Percentiles rank a stretch among this genome's conserved stretches.
phyloP scores from a whole-genome alignment of 73 alveolate species.

The Loxodes magnus region DNA sequence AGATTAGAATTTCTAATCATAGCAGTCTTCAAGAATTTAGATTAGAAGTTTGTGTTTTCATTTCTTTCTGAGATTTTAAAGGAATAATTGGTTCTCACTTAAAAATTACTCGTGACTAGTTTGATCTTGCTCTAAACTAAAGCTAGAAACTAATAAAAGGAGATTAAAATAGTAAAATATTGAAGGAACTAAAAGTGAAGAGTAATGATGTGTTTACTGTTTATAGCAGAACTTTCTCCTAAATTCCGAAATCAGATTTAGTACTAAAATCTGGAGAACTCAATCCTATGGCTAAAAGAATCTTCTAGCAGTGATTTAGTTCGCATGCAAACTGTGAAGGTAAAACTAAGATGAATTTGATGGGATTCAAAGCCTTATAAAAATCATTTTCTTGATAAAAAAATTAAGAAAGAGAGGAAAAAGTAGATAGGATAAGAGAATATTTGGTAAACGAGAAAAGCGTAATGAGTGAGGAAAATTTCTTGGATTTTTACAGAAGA shows the following conservation, averaged over 20 bases:
- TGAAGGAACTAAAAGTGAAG: slow-evolving; percentile 52
- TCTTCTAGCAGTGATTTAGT: slow-evolving; percentile 46
- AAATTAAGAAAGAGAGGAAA: slow-evolving; percentile 34
- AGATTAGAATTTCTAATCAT: slow-evolving; percentile 18
- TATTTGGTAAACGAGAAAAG: slow-evolving; percentile 45
- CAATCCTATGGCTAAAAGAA: slow-evolving; percentile 36
- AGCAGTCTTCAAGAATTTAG: slow-evolving; percentile 39
- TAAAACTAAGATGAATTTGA: slow-evolving; percentile 49
- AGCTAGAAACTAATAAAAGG: slow-evolving; percentile 47
- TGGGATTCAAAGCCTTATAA: slow-evolving; percentile 42
- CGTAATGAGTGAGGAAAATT: slow-evolving; percentile 31
- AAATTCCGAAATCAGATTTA: slow-evolving; percentile 12
- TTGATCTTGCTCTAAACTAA: slow-evolving; percentile 31
- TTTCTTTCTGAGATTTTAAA: slow-evolving; percentile 73
- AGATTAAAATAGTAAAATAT: slow-evolving; percentile 60
- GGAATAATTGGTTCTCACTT: slow-evolving; percentile 32
- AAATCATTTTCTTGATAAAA: slow-evolving; percentile 63
- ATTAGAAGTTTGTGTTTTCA: slow-evolving; percentile 35
- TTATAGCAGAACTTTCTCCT: slow-evolving; percentile 2
- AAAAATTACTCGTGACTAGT: slow-evolving; percentile 31
- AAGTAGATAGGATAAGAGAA: slow-evolving; percentile 34
- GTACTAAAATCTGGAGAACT: slow-evolving; percentile 10
- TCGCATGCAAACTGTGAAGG: slow-evolving; percentile 45
- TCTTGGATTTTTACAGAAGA: slow-evolving; percentile 48
- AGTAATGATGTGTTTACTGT: slow-evolving; percentile 23